Percentiles rank a stretch among this genome's conserved stretches.
These are phyloP conservation scores for Colletotrichum nymphaeae DNA, from an alignment of 2,329 filamentous ascomycete genomes.

Conservation along the genomic window DNA sequence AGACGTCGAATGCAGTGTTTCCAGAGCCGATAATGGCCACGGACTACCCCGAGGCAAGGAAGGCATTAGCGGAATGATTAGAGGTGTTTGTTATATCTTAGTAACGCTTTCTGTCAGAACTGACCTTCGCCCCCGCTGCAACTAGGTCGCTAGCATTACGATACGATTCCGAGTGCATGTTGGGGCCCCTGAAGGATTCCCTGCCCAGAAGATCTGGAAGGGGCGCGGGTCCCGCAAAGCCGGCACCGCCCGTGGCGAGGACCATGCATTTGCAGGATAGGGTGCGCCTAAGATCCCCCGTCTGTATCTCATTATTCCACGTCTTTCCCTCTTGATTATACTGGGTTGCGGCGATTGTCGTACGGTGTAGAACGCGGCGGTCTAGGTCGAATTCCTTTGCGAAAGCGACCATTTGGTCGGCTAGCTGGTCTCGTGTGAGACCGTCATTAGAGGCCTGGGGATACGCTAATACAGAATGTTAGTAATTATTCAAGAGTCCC, in stretches of 20 bases:
- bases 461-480: conserved; percentile 25
- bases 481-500: neutral
- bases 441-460: conserved; percentile 33
- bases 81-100: accelerated
- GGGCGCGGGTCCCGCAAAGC: conserved; percentile 38
- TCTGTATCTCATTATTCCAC: conserved; percentile 43
- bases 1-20: conserved; percentile 55
- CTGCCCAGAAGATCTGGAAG: conserved; percentile 39
- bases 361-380: conserved; percentile 43
- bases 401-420: conserved; percentile 41
- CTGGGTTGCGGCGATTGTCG: conserved; percentile 40
- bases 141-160: conserved; percentile 37
- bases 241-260: conserved; percentile 40
- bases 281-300: neutral
- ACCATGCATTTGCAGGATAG: conserved; percentile 41
- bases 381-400: conserved; percentile 43
- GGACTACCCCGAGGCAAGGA: conserved; percentile 24
- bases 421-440: conserved; percentile 41
- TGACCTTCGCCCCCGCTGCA: conserved; percentile 39
- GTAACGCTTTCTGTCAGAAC: neutral
- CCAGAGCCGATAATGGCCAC: conserved; percentile 51
- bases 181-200: conserved; percentile 40
- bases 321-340: conserved; percentile 38
- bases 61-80: neutral
- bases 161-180: conserved; percentile 41